phyloP scores from a whole-genome alignment of 2,329 filamentous ascomycete genomes.

The Cytospora piceicola region DNA sequence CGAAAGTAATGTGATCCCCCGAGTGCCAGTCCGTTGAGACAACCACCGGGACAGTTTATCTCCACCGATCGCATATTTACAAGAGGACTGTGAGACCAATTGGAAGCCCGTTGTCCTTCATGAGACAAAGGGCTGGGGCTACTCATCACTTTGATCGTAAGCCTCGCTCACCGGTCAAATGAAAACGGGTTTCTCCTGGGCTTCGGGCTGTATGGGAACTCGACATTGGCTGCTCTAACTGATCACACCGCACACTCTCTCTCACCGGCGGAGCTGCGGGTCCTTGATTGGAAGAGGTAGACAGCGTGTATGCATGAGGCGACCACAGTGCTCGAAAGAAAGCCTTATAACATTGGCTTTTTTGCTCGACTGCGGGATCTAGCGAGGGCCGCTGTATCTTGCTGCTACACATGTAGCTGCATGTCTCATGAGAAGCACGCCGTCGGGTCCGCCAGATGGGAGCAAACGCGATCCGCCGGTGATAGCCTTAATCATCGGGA shows the following conservation, averaged over 20 bases:
- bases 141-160: not conserved
- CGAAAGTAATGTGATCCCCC: not conserved
- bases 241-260: not conserved
- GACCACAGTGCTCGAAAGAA: constrained; percentile 18
- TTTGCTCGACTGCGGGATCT: constrained; percentile 28
- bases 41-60: not conserved
- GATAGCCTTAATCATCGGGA: constrained; percentile 17
- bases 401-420: constrained; percentile 30
- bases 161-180: constrained; percentile 5
- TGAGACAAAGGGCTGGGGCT: not conserved
- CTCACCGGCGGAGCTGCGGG: not conserved
- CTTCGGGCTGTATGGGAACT: constrained; percentile 2
- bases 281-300: not conserved
- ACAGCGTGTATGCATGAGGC: not conserved
- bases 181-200: constrained; percentile 1
- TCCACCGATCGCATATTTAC: not conserved
- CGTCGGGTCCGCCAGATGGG: constrained; percentile 22
- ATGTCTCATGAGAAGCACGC: constrained; percentile 29
- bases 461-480: constrained; percentile 11
- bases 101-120: constrained; percentile 1
- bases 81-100: not conserved
- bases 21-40: not conserved
- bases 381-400: constrained; percentile 25
- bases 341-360: constrained; percentile 19
- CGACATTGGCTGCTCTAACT: constrained; percentile 2